A percentile compares a stretch with the other conserved stretches of the same genome.
phyloP scores from a whole-genome alignment of 192 early-diverging fungal species.

The Tieghemiomyces parasiticus region DNA sequence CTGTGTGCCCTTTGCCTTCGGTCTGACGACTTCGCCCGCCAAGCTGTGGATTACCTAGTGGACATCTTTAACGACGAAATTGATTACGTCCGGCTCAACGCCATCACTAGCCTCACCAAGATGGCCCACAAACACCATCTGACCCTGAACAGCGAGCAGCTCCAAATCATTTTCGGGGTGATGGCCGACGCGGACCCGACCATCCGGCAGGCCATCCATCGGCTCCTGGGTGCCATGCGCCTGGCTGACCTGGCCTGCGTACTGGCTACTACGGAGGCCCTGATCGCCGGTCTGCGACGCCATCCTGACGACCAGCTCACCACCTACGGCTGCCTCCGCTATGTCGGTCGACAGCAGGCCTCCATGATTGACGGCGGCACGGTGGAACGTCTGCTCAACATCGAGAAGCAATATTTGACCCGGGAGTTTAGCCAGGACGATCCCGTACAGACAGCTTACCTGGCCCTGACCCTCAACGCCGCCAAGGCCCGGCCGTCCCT shows the following conservation, averaged over 20 bases:
- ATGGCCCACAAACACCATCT: slow-evolving; percentile 45
- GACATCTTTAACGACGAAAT: slow-evolving; percentile 99
- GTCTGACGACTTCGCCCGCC: slow-evolving; percentile 49
- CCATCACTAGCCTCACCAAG: slow-evolving; percentile 55
- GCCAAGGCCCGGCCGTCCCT: slow-evolving; percentile 29
- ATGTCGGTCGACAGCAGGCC: slow-evolving; percentile 46
- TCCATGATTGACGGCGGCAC: slow-evolving; percentile 20
- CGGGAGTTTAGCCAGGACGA: slow-evolving; percentile 57
- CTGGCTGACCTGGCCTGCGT: slow-evolving; percentile 24
- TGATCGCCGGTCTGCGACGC: slow-evolving; percentile 42
- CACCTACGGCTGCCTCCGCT: slow-evolving; percentile 47
- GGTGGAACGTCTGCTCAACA: slow-evolving; percentile 38
- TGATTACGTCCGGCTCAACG: slow-evolving; percentile 64
- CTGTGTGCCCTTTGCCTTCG: slow-evolving; percentile 59
- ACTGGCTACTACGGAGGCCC: slow-evolving; percentile 31
- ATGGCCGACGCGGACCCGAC: slow-evolving; percentile 55
- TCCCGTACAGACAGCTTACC: slow-evolving; percentile 44
- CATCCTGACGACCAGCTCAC: slow-evolving; percentile 54
- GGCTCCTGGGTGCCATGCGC: slow-evolving; percentile 45
- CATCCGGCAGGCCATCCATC: slow-evolving; percentile 58
- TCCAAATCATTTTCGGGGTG: slow-evolving; percentile 44
- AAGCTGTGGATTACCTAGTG: slow-evolving; percentile 69
- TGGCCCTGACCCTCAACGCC: slow-evolving; percentile 72
- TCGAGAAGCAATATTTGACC: slow-evolving; percentile 51
- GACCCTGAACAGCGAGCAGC: slow-evolving; percentile 51